Base-by-base conservation (phyloP, 371 early-diverging fungal genomes). In the Mucor circinelloides region DNA sequence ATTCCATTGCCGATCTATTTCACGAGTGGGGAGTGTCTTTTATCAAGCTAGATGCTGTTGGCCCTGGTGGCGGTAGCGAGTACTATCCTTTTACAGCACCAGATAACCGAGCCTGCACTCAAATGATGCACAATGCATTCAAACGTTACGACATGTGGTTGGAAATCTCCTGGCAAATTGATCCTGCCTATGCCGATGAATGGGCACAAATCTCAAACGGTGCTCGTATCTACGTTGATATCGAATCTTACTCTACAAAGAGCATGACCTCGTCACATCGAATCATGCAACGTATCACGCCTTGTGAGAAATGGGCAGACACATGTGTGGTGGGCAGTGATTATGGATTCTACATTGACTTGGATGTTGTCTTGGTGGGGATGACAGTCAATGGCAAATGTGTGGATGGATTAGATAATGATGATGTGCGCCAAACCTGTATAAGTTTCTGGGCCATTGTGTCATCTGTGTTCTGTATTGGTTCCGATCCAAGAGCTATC, bases 391-490 rank as follows among this genome's bases (percentile, higher is more conserved):
- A 76, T 27, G 79, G 75, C 3, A 67, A 64, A 63, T 81, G 81
- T 50, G 60, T 82, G 0, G 82, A 82, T 62, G 82, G 82, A 0
- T 54, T 82, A 17, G 78, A 77, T 56, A 77, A 77, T 21, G 82
- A 82, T n/a, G 78, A 79, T 54, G 72, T 82, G 8, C 72, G 82
- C 5, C 70, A 60, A 21, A 74, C 79, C 0, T 82, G 74, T 36
- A 73, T 82, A 19, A 77, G 73, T 34, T 82, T 82, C 50, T 82
- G 82, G 82, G 72, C 82, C 1, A 69, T 82, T 6, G 75, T 74
- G 1, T 76, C 76, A 36, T 82, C 82, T 7, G 76, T 82, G 1
- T 79, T 82, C 52, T 82, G 79, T 34, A 66, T 71, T 5, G 82
- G 82, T 1, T 59, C 82, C 0, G 82, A 82, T 67, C 82, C 82